Conservation (phyloP, 495 filamentous ascomycete genomes). For the Aspergillus olivimuriae region DNA sequence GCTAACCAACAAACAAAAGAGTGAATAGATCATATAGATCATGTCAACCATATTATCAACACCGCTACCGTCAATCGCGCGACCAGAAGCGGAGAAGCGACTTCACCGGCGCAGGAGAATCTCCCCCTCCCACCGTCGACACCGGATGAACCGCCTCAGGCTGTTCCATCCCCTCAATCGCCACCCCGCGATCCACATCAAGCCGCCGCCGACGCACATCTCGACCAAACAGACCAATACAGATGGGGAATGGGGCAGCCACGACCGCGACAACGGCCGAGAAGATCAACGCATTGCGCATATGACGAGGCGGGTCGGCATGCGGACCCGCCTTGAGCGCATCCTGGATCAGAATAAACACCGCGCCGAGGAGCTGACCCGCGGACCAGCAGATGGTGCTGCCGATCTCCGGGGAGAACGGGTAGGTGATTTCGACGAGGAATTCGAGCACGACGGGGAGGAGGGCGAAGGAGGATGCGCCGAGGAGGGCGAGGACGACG, state of each 20-base stretch:
- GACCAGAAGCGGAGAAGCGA: slow-evolving; percentile 3
- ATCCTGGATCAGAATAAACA: slow-evolving; percentile 79
- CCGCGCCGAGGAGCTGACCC: slow-evolving; percentile 61
- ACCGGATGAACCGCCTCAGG: not conserved
- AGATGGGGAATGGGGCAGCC: slow-evolving; percentile 59
- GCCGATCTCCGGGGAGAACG: slow-evolving; percentile 81
- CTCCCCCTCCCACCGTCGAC: not conserved
- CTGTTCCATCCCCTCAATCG: slow-evolving; percentile 13
- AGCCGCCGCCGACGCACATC: slow-evolving; percentile 49
- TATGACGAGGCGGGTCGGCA: slow-evolving; percentile 57
- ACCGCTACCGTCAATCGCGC: not conserved
- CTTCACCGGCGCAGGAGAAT: not conserved
- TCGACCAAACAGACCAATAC: slow-evolving; percentile 60
- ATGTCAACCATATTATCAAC: not conserved
- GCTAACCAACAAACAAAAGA: not conserved
- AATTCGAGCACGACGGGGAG: slow-evolving; percentile 84
- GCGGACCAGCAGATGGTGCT: slow-evolving; percentile 77
- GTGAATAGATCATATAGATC: not conserved
- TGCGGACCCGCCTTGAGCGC: slow-evolving; percentile 58
- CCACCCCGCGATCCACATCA: slow-evolving; percentile 44
- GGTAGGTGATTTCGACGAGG: slow-evolving; percentile 78
- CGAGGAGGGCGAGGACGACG: slow-evolving; percentile 60
- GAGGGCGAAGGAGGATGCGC: slow-evolving; percentile 72
- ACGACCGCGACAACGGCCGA: slow-evolving; percentile 61
- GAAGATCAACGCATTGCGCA: slow-evolving; percentile 72